Percentiles rank a stretch among this genome's conserved stretches.
Evolutionary conservation across 2,329 filamentous ascomycete genomes (phyloP).

Genomic region (Beauveria sp.): DNA sequence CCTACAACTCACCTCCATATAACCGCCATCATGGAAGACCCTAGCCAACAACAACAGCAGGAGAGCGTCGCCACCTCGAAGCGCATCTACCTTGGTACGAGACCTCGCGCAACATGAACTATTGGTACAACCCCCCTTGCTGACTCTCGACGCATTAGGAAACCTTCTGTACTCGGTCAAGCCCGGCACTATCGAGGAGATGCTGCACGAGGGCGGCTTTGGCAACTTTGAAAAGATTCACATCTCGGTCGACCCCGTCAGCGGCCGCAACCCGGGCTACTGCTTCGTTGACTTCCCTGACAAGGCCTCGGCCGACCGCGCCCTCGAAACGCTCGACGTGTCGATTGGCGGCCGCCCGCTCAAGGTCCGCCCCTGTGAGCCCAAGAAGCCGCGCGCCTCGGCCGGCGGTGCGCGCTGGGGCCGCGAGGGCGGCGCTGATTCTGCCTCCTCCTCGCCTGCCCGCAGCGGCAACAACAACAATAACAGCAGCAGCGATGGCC

Average conservation of each 20-base stretch:
- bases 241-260: slow-evolving; percentile 61
- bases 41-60: slow-evolving; percentile 5
- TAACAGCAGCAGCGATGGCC: slow-evolving; percentile 9
- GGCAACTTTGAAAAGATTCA: slow-evolving; percentile 57
- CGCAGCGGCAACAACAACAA: neutral
- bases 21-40: neutral
- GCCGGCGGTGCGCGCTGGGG: slow-evolving; percentile 12
- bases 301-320: slow-evolving; percentile 47
- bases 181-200: slow-evolving; percentile 53
- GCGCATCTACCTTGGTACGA: slow-evolving; percentile 51
- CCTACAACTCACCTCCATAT: neutral
- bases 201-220: slow-evolving; percentile 34
- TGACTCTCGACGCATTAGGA: slow-evolving; percentile 14
- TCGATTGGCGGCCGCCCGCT: slow-evolving; percentile 50
- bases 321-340: slow-evolving; percentile 48
- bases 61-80: slow-evolving; percentile 23
- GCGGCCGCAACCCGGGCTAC: slow-evolving; percentile 62
- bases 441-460: neutral
- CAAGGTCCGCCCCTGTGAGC: slow-evolving; percentile 57
- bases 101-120: neutral
- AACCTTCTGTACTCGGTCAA: slow-evolving; percentile 50
- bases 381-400: slow-evolving; percentile 32
- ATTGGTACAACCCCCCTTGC: neutral
- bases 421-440: slow-evolving; percentile 15
- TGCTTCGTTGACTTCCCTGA: slow-evolving; percentile 63